These are phyloP conservation scores for Ustilago tritici DNA, from an alignment of 1,284 basidiomycete species.

Conservation along the genomic window DNA sequence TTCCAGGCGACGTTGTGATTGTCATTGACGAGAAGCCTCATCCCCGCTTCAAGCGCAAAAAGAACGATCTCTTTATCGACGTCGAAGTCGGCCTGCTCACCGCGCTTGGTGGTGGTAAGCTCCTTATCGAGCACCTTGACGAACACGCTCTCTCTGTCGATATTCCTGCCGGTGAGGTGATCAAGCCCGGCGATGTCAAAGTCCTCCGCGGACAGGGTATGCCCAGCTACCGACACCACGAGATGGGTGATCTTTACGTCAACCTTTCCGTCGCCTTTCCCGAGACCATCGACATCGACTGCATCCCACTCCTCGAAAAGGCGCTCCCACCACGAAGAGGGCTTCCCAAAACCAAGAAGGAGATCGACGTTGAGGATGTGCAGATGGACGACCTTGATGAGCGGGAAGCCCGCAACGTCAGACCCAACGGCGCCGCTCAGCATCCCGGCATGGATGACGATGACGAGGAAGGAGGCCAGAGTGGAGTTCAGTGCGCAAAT, in stretches of 20 bases:
- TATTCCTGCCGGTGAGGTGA: conserved; percentile 84
- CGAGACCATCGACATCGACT: conserved; percentile 78
- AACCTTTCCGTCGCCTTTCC: conserved; percentile 91
- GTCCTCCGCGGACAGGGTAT: conserved; percentile 95
- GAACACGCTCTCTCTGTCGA: conserved; percentile 87
- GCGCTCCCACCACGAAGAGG: conserved; percentile 85
- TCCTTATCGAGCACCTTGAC: conserved; percentile 92
- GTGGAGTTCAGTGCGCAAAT: conserved; percentile 63
- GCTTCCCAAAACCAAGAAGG: conserved; percentile 77
- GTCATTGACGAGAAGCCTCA: conserved; percentile 96
- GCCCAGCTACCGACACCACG: conserved; percentile 98
- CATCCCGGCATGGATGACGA: conserved; percentile 81
- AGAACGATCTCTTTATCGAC: conserved; percentile 89
- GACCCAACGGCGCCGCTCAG: conserved; percentile 69
- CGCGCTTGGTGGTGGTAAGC: conserved; percentile 90
- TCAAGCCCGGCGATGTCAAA: conserved; percentile 93
- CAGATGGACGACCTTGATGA: conserved; percentile 85
- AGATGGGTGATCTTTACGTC: conserved; percentile 92
- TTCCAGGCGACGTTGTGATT: conserved; percentile 96
- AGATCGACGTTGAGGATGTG: conserved; percentile 83
- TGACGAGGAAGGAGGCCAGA: conserved; percentile 71
- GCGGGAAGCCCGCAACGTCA: conserved; percentile 75
- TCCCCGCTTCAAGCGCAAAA: conserved; percentile 89
- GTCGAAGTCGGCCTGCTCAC: conserved; percentile 93
- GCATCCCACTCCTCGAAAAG: conserved; percentile 82